Conservation (phyloP, 371 early-diverging fungal genomes). For the Catenaria anguillulae region DNA sequence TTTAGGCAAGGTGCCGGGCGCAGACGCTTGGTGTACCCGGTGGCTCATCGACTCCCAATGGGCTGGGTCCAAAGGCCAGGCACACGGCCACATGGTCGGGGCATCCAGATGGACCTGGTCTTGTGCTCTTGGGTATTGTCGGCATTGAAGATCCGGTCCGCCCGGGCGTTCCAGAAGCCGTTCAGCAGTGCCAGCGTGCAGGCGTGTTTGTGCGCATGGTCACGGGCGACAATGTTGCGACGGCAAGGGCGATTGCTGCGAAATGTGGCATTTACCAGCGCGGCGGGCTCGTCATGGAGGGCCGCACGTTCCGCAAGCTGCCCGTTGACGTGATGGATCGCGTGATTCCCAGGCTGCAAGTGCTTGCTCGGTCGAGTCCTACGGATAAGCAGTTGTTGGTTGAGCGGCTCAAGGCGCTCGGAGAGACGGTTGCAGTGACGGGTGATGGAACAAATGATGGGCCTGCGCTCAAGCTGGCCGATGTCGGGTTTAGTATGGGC, state of each 20-base stretch:
- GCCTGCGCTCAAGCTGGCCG: conserved; percentile 59
- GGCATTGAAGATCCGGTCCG: conserved; percentile 64
- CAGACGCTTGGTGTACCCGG: background rate
- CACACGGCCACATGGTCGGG: conserved; percentile 17
- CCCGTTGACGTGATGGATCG: conserved; percentile 29
- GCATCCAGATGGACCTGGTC: conserved; percentile 8
- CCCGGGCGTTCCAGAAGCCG: conserved; percentile 48
- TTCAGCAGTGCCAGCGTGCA: conserved; percentile 46
- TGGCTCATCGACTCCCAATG: background rate
- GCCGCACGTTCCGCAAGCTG: conserved; percentile 45
- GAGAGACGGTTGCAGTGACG: conserved; percentile 22
- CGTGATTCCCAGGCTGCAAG: conserved; percentile 44
- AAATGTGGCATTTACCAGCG: conserved; percentile 49
- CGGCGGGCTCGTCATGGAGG: conserved; percentile 49
- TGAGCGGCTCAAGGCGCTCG: conserved; percentile 32
- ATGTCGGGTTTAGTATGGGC: conserved; percentile 71
- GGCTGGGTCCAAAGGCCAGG: no score
- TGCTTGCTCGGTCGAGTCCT: conserved; percentile 57
- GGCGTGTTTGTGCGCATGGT: conserved; percentile 73
- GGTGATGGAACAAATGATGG: conserved; percentile 26
- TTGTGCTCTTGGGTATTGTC: conserved; percentile 42
- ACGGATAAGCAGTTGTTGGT: conserved; percentile 58
- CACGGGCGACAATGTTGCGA: conserved; percentile 60
- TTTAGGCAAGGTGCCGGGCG: background rate
- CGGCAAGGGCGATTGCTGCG: conserved; percentile 52